Evolutionary conservation across 2,329 filamentous ascomycete genomes (phyloP).

Genomic region (Lasiodiplodia citricola): DNA sequence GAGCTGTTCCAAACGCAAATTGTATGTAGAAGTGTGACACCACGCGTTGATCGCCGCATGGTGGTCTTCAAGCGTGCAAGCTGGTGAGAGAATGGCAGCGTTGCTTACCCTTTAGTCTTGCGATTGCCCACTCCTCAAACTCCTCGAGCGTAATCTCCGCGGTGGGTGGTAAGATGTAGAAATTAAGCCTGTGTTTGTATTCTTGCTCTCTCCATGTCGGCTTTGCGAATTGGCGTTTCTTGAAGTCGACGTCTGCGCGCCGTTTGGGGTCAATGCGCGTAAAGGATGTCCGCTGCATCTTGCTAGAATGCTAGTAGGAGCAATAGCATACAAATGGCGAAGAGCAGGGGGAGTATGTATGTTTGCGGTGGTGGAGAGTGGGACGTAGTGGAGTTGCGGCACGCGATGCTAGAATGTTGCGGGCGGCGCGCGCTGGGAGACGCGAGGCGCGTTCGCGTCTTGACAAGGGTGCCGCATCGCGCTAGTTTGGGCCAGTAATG

Average conservation of each 20-base stretch:
- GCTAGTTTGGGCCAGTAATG: background rate
- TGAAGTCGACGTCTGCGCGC: conserved; percentile 75
- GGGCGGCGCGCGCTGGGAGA: conserved; percentile 19
- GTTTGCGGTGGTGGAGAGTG: background rate
- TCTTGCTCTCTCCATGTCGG: conserved; percentile 76
- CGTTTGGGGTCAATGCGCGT: conserved; percentile 68
- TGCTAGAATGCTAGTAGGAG: conserved; percentile 1
- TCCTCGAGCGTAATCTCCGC: conserved; percentile 95
- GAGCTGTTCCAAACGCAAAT: background rate
- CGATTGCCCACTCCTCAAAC: conserved; percentile 99
- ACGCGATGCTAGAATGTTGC: conserved; percentile 1
- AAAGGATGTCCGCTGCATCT: conserved; percentile 47
- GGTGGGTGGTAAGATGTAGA: conserved; percentile 86
- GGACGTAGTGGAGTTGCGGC: conserved; percentile 1
- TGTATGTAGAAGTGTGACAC: background rate
- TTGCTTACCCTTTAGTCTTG: conserved; percentile 75
- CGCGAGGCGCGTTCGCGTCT: conserved; percentile 27
- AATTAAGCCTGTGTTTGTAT: conserved; percentile 88
- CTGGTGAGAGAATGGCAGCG: background rate
- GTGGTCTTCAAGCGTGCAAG: background rate
- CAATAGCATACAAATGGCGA: background rate
- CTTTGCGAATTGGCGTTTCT: conserved; percentile 84
- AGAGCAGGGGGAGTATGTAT: background rate
- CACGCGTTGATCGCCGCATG: background rate
- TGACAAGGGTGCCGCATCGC: conserved; percentile 3